phyloP scores from a whole-genome alignment of 371 early-diverging fungal species.

The Neoconidiobolus thromboides region DNA sequence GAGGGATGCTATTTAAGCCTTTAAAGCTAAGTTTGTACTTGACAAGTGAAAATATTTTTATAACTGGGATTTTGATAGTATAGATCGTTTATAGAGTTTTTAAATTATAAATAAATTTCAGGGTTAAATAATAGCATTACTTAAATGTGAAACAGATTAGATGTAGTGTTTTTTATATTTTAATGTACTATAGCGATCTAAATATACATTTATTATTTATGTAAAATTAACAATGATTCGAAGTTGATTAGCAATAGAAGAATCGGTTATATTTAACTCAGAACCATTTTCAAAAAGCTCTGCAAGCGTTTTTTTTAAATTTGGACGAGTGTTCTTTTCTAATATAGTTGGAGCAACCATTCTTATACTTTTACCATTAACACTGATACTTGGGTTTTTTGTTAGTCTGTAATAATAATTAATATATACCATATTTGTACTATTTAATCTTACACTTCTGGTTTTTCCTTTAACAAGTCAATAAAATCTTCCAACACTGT shows the following conservation, averaged over 20 bases:
- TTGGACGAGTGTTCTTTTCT: slow-evolving; percentile 47
- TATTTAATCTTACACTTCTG: slow-evolving; percentile 32
- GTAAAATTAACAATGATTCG: slow-evolving; percentile 15
- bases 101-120: background rate
- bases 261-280: slow-evolving; percentile 53
- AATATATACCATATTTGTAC: background rate
- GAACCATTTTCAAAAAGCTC: slow-evolving; percentile 43
- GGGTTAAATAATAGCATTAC: background rate
- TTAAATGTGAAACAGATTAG: no score
- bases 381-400: slow-evolving; percentile 52
- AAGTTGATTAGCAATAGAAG: slow-evolving; percentile 39
- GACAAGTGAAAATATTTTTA: background rate
- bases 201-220: background rate
- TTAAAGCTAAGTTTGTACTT: background rate
- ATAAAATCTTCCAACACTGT: slow-evolving; percentile 46
- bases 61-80: background rate
- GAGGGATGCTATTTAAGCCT: slow-evolving; percentile 43
- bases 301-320: slow-evolving; percentile 34
- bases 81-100: background rate
- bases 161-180: no score
- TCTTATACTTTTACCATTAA: slow-evolving; percentile 36
- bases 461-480: slow-evolving; percentile 48
- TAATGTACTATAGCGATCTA: no score
- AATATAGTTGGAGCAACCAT: slow-evolving; percentile 60
- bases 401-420: slow-evolving; percentile 30